phyloP scores from a whole-genome alignment of 176 grass and related monocot genomes.

The Saccharum spontaneum region DNA sequence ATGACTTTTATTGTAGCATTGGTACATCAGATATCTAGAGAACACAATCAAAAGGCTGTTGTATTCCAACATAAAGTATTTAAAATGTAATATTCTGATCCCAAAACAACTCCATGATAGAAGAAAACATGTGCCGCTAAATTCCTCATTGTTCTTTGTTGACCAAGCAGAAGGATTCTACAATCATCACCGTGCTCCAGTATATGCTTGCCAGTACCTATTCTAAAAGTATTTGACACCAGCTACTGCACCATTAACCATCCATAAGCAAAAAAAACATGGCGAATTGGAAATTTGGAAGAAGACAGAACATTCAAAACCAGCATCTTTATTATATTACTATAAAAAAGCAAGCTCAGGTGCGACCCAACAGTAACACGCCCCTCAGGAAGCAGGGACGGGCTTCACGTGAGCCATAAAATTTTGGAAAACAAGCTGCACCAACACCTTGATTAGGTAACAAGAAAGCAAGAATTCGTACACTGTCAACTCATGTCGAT shows the following conservation, averaged over 20 bases:
- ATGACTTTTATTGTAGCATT: background rate
- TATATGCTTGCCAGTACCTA: background rate
- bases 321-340: background rate
- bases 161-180: constrained; percentile 8
- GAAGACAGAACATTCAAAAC: background rate
- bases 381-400: background rate
- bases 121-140: background rate
- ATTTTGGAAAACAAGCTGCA: background rate
- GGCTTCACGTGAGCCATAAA: background rate
- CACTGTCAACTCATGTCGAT: no score
- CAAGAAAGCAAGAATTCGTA: background rate
- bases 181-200: background rate
- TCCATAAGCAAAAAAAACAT: background rate
- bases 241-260: background rate
- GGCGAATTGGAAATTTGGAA: background rate
- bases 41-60: constrained; percentile 13
- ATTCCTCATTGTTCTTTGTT: background rate
- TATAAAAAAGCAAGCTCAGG: background rate
- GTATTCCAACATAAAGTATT: constrained; percentile 2
- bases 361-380: background rate
- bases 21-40: background rate
- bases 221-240: background rate
- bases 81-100: background rate
- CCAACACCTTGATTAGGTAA: background rate
- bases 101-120: background rate